Base-by-base conservation (phyloP, 2,329 filamentous ascomycete species). In the Aspergillus aculeatinus region DNA sequence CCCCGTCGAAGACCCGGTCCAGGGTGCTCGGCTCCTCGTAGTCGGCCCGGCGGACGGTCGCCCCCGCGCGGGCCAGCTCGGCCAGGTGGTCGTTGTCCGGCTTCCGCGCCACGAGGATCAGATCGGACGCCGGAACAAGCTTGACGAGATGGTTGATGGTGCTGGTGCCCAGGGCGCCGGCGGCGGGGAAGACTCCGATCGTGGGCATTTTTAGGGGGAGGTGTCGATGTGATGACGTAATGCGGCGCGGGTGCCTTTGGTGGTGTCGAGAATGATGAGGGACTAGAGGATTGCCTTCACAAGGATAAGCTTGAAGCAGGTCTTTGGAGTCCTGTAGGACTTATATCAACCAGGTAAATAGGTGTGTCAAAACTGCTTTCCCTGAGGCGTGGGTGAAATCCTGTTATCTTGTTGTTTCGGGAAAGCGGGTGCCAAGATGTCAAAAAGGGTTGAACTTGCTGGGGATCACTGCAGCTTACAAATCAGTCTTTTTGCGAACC, bases 161-260 rank as follows among this genome's bases (percentile, higher is more conserved):
- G 66, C 81, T 82, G 55, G 74, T 71, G 62, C 82, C 84, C 1
- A 86, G 78, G 35, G 76, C 82, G 44, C 84, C 84, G 0, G 83
- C 79, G 21, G 81, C 81, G 29, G 82, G 82, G 66, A 83, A 82
- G 35, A 74, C 57, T 25, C 70, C 71, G 50, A 74, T 68, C 56
- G 64, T 69, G 19, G 60, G 16, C 63, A 64, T 64, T 44, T 19
- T 16, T 5, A 19, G 39, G 16, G 39, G 39, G 35, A 44, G 16
- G n/a, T 35, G 33, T 29, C 27, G 14, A 35, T 5, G 33, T 12
- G 16, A 48, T 55, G 53, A 48, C 42, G 53, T 55, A 55, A 35
- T 19, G 7, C 11, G 31, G 14, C 16, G 6, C 10, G n/a, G 39
- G 39, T 44, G 16, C 5, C 12, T 29, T 29, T 10, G 12, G 12